Evolutionary conservation across 306 rosid species (phyloP).

Genomic region (Quercus engelmannii): DNA sequence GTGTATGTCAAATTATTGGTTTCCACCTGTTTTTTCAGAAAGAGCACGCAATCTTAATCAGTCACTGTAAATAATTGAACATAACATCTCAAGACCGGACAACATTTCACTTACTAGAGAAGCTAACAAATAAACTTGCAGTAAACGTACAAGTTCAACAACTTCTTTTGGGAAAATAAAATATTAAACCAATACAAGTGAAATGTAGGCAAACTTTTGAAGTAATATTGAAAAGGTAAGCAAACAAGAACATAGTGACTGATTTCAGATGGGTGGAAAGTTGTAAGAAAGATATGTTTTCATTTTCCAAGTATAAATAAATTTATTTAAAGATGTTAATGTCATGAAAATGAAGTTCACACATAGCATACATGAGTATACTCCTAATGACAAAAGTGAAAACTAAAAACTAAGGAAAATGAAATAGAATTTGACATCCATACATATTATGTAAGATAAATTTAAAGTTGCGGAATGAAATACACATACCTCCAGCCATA

Average conservation of each 20-base stretch:
- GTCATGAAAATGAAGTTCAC: no score
- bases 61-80: neutral
- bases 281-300: neutral
- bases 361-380: neutral
- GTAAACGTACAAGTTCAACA: neutral
- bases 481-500: no score
- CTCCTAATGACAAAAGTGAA: neutral
- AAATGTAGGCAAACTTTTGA: neutral
- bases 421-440: no score
- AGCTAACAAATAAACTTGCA: neutral
- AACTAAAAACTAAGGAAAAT: no score
- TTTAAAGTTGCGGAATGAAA: no score
- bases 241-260: neutral
- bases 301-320: no score
- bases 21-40: conserved; percentile 41
- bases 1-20: conserved; percentile 26
- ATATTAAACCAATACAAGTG: neutral
- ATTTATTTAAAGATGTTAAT: no score
- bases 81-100: neutral
- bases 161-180: neutral
- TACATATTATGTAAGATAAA: no score
- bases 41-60: neutral
- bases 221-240: neutral
- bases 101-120: neutral
- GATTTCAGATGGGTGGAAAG: neutral